Conservation (phyloP, 163 green algal species). For the Chlorella variabilis region DNA sequence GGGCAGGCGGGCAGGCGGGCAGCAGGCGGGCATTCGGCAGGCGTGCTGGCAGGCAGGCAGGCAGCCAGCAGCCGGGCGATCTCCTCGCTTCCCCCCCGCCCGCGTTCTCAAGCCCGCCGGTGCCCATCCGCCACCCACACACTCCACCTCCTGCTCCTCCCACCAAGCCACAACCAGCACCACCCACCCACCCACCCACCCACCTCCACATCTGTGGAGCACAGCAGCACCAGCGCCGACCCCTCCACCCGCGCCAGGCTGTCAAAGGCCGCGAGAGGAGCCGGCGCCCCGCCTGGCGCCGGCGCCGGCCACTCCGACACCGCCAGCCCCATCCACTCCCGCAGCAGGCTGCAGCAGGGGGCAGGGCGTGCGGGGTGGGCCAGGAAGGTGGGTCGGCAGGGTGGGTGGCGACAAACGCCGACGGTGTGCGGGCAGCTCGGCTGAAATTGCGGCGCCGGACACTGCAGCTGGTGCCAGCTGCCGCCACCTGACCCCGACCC, state of each 20-base stretch:
- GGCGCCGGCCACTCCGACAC: background rate
- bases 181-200: too few relatives aligned
- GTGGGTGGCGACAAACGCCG: background rate
- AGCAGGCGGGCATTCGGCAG: background rate
- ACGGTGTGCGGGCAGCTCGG: background rate
- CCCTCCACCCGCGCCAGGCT: conserved; percentile 69
- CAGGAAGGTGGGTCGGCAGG: background rate
- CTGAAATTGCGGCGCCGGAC: background rate
- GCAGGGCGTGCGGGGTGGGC: conserved; percentile 15
- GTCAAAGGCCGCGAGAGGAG: conserved; percentile 50
- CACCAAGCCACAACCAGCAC: too few relatives aligned
- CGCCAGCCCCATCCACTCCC: conserved; percentile 52
- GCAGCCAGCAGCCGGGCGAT: too few relatives aligned
- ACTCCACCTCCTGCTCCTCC: too few relatives aligned
- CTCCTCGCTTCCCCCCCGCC: too few relatives aligned
- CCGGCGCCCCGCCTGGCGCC: background rate
- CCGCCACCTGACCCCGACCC: too few relatives aligned
- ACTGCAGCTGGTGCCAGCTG: too few relatives aligned
- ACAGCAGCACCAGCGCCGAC: conserved; percentile 65
- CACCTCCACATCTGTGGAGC: conserved; percentile 60
- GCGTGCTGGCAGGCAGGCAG: too few relatives aligned
- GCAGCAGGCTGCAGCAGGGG: conserved; percentile 55
- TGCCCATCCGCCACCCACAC: too few relatives aligned
- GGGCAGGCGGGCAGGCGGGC: background rate
- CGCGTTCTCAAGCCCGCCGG: too few relatives aligned